Evolutionary conservation across 768 basidiomycete species (phyloP).

Genomic region (Lactifluus subvellereus): DNA sequence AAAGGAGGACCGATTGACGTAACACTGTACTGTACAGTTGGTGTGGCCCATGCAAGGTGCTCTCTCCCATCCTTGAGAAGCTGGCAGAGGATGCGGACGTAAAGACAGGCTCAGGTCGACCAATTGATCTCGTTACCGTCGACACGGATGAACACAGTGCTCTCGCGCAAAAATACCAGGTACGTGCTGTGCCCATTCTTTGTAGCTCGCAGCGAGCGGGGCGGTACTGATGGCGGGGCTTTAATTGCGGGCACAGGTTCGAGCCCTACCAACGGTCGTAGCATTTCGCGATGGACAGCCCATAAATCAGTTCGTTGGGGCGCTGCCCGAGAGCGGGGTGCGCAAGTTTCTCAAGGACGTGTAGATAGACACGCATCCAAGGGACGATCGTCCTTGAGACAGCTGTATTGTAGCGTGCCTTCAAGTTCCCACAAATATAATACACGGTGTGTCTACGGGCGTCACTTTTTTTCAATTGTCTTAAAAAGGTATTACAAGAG

Average conservation of each 20-base stretch:
- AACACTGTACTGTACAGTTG: slow-evolving; percentile 43
- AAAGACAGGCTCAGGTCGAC: slow-evolving; percentile 47
- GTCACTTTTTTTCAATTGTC: background rate
- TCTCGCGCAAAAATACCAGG: slow-evolving; percentile 50
- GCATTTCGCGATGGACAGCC: slow-evolving; percentile 63
- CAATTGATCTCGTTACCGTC: slow-evolving; percentile 68
- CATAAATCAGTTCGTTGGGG: slow-evolving; percentile 54
- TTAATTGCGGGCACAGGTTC: slow-evolving; percentile 40
- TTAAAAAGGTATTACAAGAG: background rate
- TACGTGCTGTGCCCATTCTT: slow-evolving; percentile 24
- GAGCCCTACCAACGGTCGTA: slow-evolving; percentile 73
- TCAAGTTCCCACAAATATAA: background rate
- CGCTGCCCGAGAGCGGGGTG: slow-evolving; percentile 29
- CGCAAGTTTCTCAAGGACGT: slow-evolving; percentile 28
- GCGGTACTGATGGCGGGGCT: background rate
- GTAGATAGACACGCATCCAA: slow-evolving; percentile 1
- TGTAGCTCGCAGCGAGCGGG: background rate
- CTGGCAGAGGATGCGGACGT: slow-evolving; percentile 42
- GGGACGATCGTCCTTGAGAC: background rate
- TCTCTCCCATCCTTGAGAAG: slow-evolving; percentile 64
- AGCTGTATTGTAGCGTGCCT: background rate
- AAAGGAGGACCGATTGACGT: background rate
- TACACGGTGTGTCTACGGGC: background rate
- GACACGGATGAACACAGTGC: slow-evolving; percentile 51
- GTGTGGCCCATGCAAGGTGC: slow-evolving; percentile 70